A percentile compares a stretch with the other conserved stretches of the same genome.
Evolutionary conservation across 257 asterid genomes (phyloP).

Genomic region (Penstemon davidsonii): DNA sequence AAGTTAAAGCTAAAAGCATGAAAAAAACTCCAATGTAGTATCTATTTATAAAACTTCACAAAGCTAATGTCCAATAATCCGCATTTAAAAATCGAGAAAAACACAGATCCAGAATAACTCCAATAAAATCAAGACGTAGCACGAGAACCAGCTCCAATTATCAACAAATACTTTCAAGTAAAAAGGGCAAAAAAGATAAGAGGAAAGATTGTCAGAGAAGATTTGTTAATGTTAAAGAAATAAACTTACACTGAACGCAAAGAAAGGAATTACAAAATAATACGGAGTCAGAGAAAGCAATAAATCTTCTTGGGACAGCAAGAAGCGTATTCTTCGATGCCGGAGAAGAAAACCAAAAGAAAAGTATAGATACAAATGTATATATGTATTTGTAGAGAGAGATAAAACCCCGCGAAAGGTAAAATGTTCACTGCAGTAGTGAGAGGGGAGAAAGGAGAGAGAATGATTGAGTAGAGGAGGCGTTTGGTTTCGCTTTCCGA

Average conservation of each 20-base stretch:
- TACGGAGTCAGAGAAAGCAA: constrained; percentile 34
- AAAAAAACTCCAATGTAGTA: constrained; percentile 25
- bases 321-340: constrained; percentile 40
- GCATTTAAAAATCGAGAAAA: constrained; percentile 14
- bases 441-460: background rate
- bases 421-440: constrained; percentile 17
- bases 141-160: constrained; percentile 12
- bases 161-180: background rate
- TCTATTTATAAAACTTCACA: background rate
- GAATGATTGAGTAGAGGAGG: constrained; percentile 12
- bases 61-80: constrained; percentile 1
- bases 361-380: constrained; percentile 21
- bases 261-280: constrained; percentile 56
- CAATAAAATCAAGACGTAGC: constrained; percentile 16
- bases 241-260: constrained; percentile 62
- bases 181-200: background rate
- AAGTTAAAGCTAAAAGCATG: constrained; percentile 12
- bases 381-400: constrained; percentile 33
- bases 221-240: constrained; percentile 7
- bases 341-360: constrained; percentile 35
- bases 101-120: constrained; percentile 35
- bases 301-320: constrained; percentile 48
- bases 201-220: constrained; percentile 9
- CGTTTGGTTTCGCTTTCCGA: constrained; percentile 24
- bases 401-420: constrained; percentile 55